These are phyloP conservation scores for Amoeboaphelidium protococcarum DNA, from an alignment of 371 early-diverging fungal genomes.

Conservation along the genomic window DNA sequence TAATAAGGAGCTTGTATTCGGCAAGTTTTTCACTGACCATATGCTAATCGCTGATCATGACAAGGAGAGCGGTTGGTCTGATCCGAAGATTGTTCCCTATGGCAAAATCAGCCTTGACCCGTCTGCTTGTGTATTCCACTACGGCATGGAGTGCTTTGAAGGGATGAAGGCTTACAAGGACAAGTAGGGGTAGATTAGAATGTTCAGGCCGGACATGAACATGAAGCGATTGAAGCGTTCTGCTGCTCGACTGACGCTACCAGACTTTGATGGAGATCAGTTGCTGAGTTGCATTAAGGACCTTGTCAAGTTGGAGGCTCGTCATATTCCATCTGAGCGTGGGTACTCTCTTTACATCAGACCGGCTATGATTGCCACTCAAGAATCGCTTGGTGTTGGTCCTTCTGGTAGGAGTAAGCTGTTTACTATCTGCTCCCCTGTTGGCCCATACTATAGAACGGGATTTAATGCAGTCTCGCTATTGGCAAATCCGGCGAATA, in stretches of 20 bases:
- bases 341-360: conserved; percentile 86
- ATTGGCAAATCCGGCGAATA: conserved; percentile 49
- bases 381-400: conserved; percentile 31
- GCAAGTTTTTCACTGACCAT: conserved; percentile 71
- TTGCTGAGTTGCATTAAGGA: conserved; percentile 56
- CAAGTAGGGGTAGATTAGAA: conserved; percentile 40
- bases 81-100: conserved; percentile 41
- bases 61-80: conserved; percentile 39
- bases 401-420: conserved; percentile 45
- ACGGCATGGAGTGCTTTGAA: conserved; percentile 75
- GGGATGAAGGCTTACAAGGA: conserved; percentile 78
- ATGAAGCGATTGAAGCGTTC: conserved; percentile 51
- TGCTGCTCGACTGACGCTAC: conserved; percentile 47
- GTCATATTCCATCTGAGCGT: conserved; percentile 62
- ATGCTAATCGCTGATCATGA: conserved; percentile 66
- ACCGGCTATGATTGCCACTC: conserved; percentile 85
- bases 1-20: conserved; percentile 58
- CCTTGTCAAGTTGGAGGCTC: conserved; percentile 46
- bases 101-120: conserved; percentile 54
- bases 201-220: conserved; percentile 75
- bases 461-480: conserved; percentile 70
- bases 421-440: conserved; percentile 78
- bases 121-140: conserved; percentile 70
- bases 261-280: conserved; percentile 53
- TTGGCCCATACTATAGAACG: conserved; percentile 83